Evolutionary conservation across 108 stramenopile genomes (phyloP), one percentile per base, ranked within the genome.

Genomic region (Aureococcus anophagefferens): DNA sequence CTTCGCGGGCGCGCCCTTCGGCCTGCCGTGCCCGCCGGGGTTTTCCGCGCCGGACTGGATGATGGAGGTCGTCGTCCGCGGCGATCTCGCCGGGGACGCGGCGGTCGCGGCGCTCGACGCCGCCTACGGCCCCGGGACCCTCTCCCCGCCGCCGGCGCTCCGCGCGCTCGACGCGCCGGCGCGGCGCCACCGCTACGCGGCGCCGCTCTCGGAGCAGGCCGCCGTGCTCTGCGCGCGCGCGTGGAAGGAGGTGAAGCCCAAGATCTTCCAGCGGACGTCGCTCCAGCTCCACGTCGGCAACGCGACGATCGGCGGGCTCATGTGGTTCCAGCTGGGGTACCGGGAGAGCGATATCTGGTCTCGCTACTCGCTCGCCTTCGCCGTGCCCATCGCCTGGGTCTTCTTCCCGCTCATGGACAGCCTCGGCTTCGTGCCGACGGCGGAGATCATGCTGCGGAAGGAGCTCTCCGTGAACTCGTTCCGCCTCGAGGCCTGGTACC

Each of bases 11-110:
- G 29, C 25, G 28, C 64, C 35, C 21, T 59, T 59, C 37, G 65
- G 34, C 65, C 30, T 63, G 30, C 64, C 65, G 17, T 64, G 64
- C 36, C 72, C 72, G 36, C n/a, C 64, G 30, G 65, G 34, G 16
- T 40, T 30, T 5, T 33, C n/a, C 4, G 30, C 40, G 30, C 34
- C 64, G 33, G 72, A 72, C 65, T 37, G 32, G 21, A 5, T 72
- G 9, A 40, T 72, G 65, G 51, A 72, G 35, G 5, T 72, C 32
- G 64, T 11, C 14, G 64, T 64, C 32, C 5, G 1, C 15, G 32
- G 32, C 32, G 4, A 64, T 5, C 32, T 64, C 32, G 11, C 3
- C 4, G 3, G 14, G 3, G 64, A 31, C 32, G 30, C 4, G 3
- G 64, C 13, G 30, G 32, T 21, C 15, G 32, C 7, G 18, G 33